phyloP scores from a whole-genome alignment of 1,284 basidiomycete species.

The Irpex sp. region DNA sequence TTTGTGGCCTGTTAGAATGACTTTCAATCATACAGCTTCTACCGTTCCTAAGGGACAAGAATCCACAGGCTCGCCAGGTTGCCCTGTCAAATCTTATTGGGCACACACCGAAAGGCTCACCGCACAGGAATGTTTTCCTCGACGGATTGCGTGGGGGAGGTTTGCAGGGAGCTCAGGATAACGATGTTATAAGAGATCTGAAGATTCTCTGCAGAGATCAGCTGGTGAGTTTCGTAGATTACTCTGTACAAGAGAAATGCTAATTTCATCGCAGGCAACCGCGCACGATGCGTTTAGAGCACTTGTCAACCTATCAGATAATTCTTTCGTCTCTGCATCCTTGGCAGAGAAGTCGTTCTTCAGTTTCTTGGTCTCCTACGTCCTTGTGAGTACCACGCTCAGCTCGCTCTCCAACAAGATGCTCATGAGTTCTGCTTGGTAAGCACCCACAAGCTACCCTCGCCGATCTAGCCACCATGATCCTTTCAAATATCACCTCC shows the following conservation, averaged over 20 bases:
- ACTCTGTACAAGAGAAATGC: slow-evolving; percentile 3
- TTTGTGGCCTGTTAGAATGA: not conserved
- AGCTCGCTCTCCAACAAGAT: not conserved
- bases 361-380: slow-evolving; percentile 86
- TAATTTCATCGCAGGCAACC: slow-evolving; percentile 55
- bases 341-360: slow-evolving; percentile 79
- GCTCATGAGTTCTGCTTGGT: not conserved
- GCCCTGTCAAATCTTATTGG: slow-evolving; percentile 82
- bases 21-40: slow-evolving; percentile 52
- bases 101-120: slow-evolving; percentile 72
- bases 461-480: slow-evolving; percentile 94
- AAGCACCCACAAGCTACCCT: slow-evolving; percentile 88
- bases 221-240: slow-evolving; percentile 44
- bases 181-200: slow-evolving; percentile 69
- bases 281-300: slow-evolving; percentile 96
- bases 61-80: slow-evolving; percentile 84
- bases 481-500: slow-evolving; percentile 91
- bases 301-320: slow-evolving; percentile 92
- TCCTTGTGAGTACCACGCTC: slow-evolving; percentile 61
- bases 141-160: slow-evolving; percentile 51
- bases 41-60: slow-evolving; percentile 82
- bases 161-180: slow-evolving; percentile 59
- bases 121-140: slow-evolving; percentile 76
- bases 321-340: slow-evolving; percentile 63
- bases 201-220: slow-evolving; percentile 87